Evolutionary conservation across 352 stramenopile genomes (phyloP).

Genomic region (Phytophthora fragariae): DNA sequence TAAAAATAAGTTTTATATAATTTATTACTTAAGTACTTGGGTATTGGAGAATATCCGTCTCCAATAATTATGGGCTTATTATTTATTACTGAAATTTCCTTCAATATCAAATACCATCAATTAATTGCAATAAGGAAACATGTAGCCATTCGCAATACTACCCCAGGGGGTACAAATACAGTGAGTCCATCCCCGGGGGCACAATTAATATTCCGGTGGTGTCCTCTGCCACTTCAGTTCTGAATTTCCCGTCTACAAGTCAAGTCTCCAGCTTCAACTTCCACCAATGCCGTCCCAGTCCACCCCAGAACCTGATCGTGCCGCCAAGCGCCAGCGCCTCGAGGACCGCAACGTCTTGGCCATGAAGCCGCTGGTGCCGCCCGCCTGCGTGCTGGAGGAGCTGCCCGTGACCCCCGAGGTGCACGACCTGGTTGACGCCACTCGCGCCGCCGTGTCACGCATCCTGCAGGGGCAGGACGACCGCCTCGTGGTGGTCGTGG

Average conservation of each 20-base stretch:
- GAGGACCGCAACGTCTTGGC: constrained; percentile 76
- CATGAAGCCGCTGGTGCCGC: constrained; percentile 76
- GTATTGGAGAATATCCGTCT: too few relatives aligned
- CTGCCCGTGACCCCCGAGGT: constrained; percentile 74
- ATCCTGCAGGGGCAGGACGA: constrained; percentile 75
- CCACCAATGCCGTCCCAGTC: background rate
- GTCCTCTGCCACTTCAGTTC: background rate
- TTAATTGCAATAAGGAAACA: too few relatives aligned
- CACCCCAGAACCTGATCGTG: constrained; percentile 40
- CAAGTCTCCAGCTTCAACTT: background rate
- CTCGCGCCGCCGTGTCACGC: constrained; percentile 58
- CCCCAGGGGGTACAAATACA: background rate
- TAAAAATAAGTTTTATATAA: too few relatives aligned
- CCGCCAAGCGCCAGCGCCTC: constrained; percentile 72
- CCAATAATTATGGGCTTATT: too few relatives aligned
- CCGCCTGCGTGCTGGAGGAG: constrained; percentile 76
- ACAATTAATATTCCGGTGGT: background rate
- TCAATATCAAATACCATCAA: too few relatives aligned
- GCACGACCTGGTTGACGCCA: constrained; percentile 67
- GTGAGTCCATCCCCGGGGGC: background rate
- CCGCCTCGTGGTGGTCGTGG: constrained; percentile 78
- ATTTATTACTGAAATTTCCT: too few relatives aligned
- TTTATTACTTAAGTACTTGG: too few relatives aligned
- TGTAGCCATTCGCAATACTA: background rate
- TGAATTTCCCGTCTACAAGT: background rate